Percentiles rank a stretch among this genome's conserved stretches.
phyloP scores from a whole-genome alignment of 2,329 filamentous ascomycete species.

The Proliferodiscus dingleyae region DNA sequence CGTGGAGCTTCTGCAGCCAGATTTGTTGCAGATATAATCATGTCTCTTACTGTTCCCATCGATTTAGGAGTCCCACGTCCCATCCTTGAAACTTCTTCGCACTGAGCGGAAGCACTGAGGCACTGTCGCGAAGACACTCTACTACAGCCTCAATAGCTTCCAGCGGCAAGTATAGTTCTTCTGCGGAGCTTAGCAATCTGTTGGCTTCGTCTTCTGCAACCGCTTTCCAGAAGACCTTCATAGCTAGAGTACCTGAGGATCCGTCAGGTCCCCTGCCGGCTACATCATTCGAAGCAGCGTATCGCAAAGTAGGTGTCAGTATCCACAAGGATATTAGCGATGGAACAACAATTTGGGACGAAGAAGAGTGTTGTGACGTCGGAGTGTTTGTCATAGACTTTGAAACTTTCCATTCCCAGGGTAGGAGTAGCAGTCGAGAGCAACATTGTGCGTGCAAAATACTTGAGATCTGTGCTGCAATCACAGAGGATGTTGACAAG shows the following conservation, averaged over 20 bases:
- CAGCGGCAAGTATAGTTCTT: slow-evolving; percentile 52
- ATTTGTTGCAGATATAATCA: not conserved
- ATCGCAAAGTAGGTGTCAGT: slow-evolving; percentile 8
- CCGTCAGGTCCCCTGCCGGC: not conserved
- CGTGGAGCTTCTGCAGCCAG: not conserved
- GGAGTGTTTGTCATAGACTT: not conserved
- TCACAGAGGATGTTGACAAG: slow-evolving; percentile 15
- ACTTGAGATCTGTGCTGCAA: slow-evolving; percentile 16
- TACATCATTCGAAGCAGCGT: slow-evolving; percentile 1
- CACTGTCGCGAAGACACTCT: slow-evolving; percentile 43
- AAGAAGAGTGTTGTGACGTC: not conserved
- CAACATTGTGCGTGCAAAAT: slow-evolving; percentile 16
- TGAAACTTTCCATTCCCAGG: slow-evolving; percentile 8
- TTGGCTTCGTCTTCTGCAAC: slow-evolving; percentile 10
- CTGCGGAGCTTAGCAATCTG: slow-evolving; percentile 34
- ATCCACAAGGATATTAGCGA: slow-evolving; percentile 10
- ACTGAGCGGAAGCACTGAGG: slow-evolving; percentile 46
- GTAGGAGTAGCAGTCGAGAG: slow-evolving; percentile 16
- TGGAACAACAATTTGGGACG: not conserved
- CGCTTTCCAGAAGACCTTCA: slow-evolving; percentile 28
- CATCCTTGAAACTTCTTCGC: slow-evolving; percentile 60
- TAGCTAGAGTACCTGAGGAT: slow-evolving; percentile 14
- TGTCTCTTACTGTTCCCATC: slow-evolving; percentile 41
- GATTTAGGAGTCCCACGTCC: slow-evolving; percentile 59
- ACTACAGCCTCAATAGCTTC: slow-evolving; percentile 44